Conservation (phyloP, 768 basidiomycete genomes). For the Boletus rubropictus region DNA sequence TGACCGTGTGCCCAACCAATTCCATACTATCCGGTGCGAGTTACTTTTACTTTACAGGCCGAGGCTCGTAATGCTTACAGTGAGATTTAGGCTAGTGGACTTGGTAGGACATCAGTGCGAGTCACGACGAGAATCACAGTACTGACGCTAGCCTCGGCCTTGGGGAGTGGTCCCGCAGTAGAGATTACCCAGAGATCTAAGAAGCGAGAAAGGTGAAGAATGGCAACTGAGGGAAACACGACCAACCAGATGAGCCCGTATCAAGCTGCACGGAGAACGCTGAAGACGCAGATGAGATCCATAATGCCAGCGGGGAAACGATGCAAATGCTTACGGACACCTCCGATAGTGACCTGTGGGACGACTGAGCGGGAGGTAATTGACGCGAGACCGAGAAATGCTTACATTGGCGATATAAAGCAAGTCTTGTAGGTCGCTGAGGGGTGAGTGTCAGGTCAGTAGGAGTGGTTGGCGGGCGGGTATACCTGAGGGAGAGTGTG, state of each 20-base stretch:
- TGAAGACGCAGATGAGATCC: constrained; percentile 24
- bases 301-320: neutral
- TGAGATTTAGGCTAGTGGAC: constrained; percentile 50
- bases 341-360: constrained; percentile 60
- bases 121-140: neutral
- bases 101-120: constrained; percentile 27
- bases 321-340: constrained; percentile 39
- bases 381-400: neutral
- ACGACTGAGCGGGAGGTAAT: neutral
- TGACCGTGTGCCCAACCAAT: constrained; percentile 72
- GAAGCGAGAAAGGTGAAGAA: neutral
- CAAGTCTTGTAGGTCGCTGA: constrained; percentile 68
- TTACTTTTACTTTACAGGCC: neutral
- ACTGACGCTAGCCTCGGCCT: constrained; percentile 44
- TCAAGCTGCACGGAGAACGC: constrained; percentile 75
- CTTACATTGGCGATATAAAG: constrained; percentile 75
- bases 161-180: constrained; percentile 42
- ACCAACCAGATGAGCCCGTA: constrained; percentile 56
- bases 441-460: constrained; percentile 14
- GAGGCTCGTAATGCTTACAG: constrained; percentile 36
- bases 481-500: constrained; percentile 22
- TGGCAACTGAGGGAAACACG: neutral
- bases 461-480: neutral
- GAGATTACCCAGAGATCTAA: constrained; percentile 70
- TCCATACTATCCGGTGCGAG: constrained; percentile 51